phyloP scores from a whole-genome alignment of 352 stramenopile species.

The Pythium apleroticum region DNA sequence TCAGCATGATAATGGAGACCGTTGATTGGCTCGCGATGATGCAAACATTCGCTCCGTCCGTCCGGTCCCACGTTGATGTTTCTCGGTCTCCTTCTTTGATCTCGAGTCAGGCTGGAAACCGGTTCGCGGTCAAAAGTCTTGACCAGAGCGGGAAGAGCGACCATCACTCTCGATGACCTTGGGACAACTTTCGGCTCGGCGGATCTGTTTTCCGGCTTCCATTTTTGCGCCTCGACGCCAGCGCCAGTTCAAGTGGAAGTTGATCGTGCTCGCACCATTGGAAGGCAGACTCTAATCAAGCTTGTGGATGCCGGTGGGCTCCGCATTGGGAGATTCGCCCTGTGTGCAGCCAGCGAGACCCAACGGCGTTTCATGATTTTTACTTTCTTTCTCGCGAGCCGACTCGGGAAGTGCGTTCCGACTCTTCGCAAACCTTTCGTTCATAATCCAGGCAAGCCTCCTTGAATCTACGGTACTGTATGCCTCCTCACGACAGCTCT shows the following conservation, averaged over 20 bases:
- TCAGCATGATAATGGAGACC: conserved; percentile 8
- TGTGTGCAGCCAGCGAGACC: neutral
- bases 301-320: no score
- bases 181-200: neutral
- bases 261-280: no score
- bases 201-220: conserved; percentile 14
- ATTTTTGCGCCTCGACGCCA: conserved; percentile 3
- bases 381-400: neutral
- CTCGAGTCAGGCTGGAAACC: conserved; percentile 3
- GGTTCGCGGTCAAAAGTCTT: neutral
- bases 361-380: neutral
- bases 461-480: no score
- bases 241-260: neutral
- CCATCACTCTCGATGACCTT: conserved; percentile 1
- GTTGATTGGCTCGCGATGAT: conserved; percentile 21
- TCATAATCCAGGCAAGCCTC: no score
- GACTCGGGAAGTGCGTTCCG: neutral
- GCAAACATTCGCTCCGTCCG: conserved; percentile 29
- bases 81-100: neutral
- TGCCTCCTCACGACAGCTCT: no score
- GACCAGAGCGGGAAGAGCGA: neutral
- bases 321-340: neutral
- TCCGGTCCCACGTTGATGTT: conserved; percentile 37
- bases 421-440: no score
- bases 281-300: neutral